Percentiles rank a stretch among this genome's conserved stretches.
phyloP scores from a whole-genome alignment of 331 rosid genomes.

The Stylosanthes scabra region DNA sequence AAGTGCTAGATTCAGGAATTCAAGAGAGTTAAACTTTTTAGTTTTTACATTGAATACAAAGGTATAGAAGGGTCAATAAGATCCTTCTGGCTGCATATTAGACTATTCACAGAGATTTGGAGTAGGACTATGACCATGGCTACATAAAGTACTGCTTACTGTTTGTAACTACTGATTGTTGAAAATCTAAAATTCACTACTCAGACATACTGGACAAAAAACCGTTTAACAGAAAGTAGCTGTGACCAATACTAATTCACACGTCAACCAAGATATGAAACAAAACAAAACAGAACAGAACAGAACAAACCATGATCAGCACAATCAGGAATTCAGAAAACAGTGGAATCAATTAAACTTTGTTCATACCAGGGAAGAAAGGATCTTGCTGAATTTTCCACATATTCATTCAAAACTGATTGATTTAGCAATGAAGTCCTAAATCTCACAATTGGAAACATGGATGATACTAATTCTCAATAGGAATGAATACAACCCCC shows the following conservation, averaged over 20 bases:
- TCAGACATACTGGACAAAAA: constrained; percentile 28
- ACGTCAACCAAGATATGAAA: background rate
- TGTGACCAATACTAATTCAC: background rate
- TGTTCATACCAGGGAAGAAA: constrained; percentile 10
- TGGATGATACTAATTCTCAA: background rate
- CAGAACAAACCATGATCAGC: background rate
- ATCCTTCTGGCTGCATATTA: constrained; percentile 1
- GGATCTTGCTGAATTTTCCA: background rate
- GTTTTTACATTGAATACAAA: background rate
- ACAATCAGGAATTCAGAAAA: constrained; percentile 9
- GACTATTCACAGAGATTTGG: constrained; percentile 18
- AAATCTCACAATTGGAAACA: constrained; percentile 7
- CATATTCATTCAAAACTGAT: constrained; percentile 1
- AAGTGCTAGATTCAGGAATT: constrained; percentile 13
- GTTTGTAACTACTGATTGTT: background rate
- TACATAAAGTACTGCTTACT: constrained; percentile 1
- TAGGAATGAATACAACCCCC: background rate
- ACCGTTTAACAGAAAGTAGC: background rate
- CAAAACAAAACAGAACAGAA: background rate
- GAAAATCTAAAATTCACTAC: background rate
- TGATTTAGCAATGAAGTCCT: background rate
- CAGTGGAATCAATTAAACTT: background rate
- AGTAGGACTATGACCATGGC: constrained; percentile 4
- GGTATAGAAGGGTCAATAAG: background rate
- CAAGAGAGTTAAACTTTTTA: constrained; percentile 4